phyloP scores from a whole-genome alignment of 1,284 basidiomycete species.

The Ustilago bromivora region DNA sequence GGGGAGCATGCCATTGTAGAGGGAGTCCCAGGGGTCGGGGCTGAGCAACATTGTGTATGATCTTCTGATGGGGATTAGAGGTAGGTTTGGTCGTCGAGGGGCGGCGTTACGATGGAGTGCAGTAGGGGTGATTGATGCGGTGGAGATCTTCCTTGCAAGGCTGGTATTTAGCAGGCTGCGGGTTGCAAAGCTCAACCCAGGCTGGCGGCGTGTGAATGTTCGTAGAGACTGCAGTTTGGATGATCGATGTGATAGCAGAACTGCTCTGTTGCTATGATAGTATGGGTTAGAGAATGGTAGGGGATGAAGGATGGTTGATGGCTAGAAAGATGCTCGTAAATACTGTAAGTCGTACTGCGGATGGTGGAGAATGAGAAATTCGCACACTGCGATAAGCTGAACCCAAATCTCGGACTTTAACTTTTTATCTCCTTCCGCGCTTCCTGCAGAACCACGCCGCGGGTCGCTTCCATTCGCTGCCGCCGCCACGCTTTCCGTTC shows the following conservation, averaged over 20 bases:
- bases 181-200: constrained; percentile 19
- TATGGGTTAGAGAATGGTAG: background rate
- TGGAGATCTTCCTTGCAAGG: background rate
- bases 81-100: constrained; percentile 1
- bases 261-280: too few relatives aligned
- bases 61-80: constrained; percentile 10
- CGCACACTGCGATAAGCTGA: background rate
- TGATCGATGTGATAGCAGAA: too few relatives aligned
- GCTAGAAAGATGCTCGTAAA: background rate
- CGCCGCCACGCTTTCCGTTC: background rate
- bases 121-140: background rate
- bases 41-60: constrained; percentile 2
- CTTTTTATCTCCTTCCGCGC: constrained; percentile 2
- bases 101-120: background rate
- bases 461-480: background rate
- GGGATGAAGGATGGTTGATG: background rate
- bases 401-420: constrained; percentile 12
- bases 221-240: constrained; percentile 12
- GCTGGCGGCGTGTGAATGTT: constrained; percentile 9
- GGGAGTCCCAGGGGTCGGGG: constrained; percentile 46
- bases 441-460: background rate
- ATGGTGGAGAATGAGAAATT: background rate
- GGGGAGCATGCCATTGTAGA: constrained; percentile 54
- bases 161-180: background rate
- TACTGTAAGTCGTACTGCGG: too few relatives aligned